These are phyloP conservation scores for Mesembryanthemum crystallinum DNA, from an alignment of 148 eudicot genomes.

Conservation along the genomic window DNA sequence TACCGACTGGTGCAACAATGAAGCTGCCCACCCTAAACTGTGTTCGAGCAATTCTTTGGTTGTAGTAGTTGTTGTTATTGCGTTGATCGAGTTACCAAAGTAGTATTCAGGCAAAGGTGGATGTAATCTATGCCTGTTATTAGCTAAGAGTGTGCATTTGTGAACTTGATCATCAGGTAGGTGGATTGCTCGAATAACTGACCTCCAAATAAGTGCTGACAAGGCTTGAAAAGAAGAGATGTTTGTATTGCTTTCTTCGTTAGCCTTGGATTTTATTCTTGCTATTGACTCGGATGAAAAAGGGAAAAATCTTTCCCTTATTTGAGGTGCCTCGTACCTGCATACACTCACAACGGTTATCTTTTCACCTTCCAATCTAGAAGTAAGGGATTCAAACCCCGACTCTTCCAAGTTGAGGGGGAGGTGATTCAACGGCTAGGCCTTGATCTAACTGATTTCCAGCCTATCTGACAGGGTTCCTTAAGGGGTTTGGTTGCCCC, in stretches of 20 bases:
- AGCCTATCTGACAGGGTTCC: no score
- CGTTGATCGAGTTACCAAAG: constrained; percentile 59
- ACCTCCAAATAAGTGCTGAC: constrained; percentile 59
- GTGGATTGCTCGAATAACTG: constrained; percentile 48
- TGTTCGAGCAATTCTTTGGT: constrained; percentile 42
- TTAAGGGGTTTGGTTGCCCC: no score
- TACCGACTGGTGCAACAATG: constrained; percentile 37
- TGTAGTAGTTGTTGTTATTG: constrained; percentile 13
- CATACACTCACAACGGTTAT: no score
- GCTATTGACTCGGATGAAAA: constrained; percentile 53
- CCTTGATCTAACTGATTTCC: no score
- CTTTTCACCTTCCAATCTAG: no score
- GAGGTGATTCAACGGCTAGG: no score
- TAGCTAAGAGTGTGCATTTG: constrained; percentile 48
- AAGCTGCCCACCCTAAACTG: constrained; percentile 50
- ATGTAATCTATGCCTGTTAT: constrained; percentile 54
- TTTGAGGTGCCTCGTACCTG: constrained; percentile 24
- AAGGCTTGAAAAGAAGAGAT: constrained; percentile 71
- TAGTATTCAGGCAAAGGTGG: constrained; percentile 48
- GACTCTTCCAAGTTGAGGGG: no score
- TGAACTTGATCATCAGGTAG: constrained; percentile 33
- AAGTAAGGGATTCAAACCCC: no score
- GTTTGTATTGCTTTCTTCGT: constrained; percentile 24
- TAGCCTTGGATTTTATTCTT: constrained; percentile 53
- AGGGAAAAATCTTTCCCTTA: constrained; percentile 58